A percentile compares a stretch with the other conserved stretches of the same genome.
Conservation (phyloP, 1,284 basidiomycete genomes). For the Sporisorium exsertum region DNA sequence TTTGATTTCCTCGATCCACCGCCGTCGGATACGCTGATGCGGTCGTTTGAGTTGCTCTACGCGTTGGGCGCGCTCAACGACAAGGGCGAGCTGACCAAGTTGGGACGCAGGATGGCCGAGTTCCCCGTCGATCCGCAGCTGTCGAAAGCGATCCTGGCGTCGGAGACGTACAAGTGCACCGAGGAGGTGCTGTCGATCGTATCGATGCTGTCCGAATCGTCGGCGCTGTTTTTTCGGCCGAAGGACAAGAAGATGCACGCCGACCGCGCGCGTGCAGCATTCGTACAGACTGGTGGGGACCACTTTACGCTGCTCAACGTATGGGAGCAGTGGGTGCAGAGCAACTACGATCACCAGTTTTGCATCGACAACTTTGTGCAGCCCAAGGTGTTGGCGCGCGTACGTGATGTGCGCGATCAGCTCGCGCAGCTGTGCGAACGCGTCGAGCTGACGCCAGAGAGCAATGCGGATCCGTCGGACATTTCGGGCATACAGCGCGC, state of each 20-base stretch:
- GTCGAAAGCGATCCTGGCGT: conserved; percentile 94
- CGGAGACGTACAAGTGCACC: conserved; percentile 92
- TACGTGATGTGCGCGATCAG: conserved; percentile 94
- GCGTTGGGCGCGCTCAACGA: conserved; percentile 96
- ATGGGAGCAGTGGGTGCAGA: conserved; percentile 98
- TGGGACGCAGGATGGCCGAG: conserved; percentile 96
- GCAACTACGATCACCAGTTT: conserved; percentile 79
- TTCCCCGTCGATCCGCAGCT: conserved; percentile 99
- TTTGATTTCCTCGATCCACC: conserved; percentile 77
- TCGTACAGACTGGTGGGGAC: conserved; percentile 90
- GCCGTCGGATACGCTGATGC: conserved; percentile 96
- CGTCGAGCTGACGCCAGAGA: conserved; percentile 89
- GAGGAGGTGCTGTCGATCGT: conserved; percentile 98
- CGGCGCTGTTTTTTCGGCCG: conserved; percentile 93
- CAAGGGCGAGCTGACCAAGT: conserved; percentile 92
- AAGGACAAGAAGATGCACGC: conserved; percentile 79
- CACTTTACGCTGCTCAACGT: conserved; percentile 97
- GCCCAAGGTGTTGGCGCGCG: conserved; percentile 92
- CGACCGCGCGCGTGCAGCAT: conserved; percentile 95
- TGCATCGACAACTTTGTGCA: conserved; percentile 86
- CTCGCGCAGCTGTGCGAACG: conserved; percentile 93
- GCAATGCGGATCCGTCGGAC: conserved; percentile 89
- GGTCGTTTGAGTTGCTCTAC: conserved; percentile 91
- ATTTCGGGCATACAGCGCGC: conserved; percentile 94
- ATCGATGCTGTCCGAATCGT: conserved; percentile 95